Percentiles rank a stretch among this genome's conserved stretches.
Evolutionary conservation across 192 early-diverging fungal genomes (phyloP).

Genomic region (Coemansia sp.): DNA sequence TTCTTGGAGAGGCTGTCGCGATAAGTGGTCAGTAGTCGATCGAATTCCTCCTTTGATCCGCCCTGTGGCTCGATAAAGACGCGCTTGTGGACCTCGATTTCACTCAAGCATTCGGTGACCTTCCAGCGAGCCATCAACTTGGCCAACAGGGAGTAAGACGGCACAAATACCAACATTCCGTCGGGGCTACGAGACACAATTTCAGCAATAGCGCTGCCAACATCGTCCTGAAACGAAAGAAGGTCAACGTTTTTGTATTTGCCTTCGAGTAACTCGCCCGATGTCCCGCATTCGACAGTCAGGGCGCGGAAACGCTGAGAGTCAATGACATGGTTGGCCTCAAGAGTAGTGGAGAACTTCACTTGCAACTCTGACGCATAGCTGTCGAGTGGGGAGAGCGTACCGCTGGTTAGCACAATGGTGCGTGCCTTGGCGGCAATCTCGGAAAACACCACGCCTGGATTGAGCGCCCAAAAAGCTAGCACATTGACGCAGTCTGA

Average conservation of each 20-base stretch:
- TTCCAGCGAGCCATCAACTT: conserved; percentile 54
- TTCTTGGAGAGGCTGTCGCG: conserved; percentile 30
- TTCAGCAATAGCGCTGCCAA: conserved; percentile 52
- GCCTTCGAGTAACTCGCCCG: conserved; percentile 44
- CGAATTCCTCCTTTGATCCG: conserved; percentile 42
- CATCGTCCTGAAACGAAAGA: conserved; percentile 60
- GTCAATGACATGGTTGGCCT: conserved; percentile 73
- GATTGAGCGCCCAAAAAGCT: conserved; percentile 49
- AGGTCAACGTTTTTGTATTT: conserved; percentile 47
- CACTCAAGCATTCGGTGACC: conserved; percentile 25
- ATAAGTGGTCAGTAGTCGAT: conserved; percentile 43
- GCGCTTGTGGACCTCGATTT: conserved; percentile 33
- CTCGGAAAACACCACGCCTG: conserved; percentile 45
- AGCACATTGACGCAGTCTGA: conserved; percentile 22
- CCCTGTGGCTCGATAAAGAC: conserved; percentile 53
- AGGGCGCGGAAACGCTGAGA: conserved; percentile 63
- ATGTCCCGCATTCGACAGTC: conserved; percentile 59
- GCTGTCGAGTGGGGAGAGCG: conserved; percentile 67
- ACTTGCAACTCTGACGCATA: conserved; percentile 64
- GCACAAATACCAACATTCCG: conserved; percentile 55
- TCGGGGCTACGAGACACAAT: conserved; percentile 46
- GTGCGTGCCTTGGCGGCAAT: conserved; percentile 54
- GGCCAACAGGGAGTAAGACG: conserved; percentile 52
- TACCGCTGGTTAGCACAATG: conserved; percentile 68
- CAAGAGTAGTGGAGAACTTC: conserved; percentile 57